Percentiles rank a stretch among this genome's conserved stretches.
phyloP scores from a whole-genome alignment of 176 grass and related monocot species.

The Lolium perenne region DNA sequence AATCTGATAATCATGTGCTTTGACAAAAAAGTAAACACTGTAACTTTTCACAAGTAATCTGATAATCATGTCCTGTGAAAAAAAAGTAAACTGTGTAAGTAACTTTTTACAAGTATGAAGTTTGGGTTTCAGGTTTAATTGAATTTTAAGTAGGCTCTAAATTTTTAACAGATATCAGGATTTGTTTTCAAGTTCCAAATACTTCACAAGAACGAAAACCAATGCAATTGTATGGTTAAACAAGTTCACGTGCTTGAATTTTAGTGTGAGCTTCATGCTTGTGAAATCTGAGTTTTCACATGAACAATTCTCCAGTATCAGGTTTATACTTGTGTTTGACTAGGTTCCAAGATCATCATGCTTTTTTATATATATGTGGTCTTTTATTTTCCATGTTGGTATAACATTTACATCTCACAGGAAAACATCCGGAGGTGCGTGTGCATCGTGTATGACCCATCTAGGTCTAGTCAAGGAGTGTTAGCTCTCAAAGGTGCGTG shows the following conservation, averaged over 20 bases:
- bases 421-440: constrained; percentile 96
- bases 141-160: background rate
- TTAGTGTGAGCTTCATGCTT: background rate
- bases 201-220: background rate
- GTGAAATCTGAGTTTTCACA: background rate
- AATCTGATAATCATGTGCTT: background rate
- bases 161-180: background rate
- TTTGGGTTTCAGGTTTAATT: background rate
- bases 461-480: constrained; percentile 91
- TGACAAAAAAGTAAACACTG: background rate
- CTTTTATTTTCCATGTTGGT: background rate
- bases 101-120: background rate
- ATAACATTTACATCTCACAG: constrained; percentile 50
- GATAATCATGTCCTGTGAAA: background rate
- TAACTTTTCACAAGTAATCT: background rate
- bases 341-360: no score
- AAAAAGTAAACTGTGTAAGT: background rate
- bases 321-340: constrained; percentile 15
- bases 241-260: background rate
- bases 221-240: background rate
- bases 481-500: no score
- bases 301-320: constrained; percentile 18
- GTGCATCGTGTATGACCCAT: constrained; percentile 97
- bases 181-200: background rate
- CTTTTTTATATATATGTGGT: constrained; percentile 3